Percentiles rank a stretch among this genome's conserved stretches.
phyloP scores from a whole-genome alignment of 2,329 filamentous ascomycete species.

The Nothopassalora personata region DNA sequence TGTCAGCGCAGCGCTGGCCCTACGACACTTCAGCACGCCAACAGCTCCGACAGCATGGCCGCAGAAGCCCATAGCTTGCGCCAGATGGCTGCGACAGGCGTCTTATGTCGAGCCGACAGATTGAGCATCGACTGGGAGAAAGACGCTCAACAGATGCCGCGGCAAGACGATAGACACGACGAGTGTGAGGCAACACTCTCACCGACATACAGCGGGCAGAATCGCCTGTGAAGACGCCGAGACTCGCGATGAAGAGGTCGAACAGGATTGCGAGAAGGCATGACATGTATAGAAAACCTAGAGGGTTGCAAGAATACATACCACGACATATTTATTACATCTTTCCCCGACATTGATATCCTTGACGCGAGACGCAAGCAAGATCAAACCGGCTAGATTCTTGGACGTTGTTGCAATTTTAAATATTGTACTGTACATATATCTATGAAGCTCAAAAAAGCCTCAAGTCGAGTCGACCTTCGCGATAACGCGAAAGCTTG shows the following conservation, averaged over 20 bases:
- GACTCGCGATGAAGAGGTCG: not conserved
- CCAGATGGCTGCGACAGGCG: too few relatives aligned
- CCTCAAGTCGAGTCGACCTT: not conserved
- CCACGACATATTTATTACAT: too few relatives aligned
- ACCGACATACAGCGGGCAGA: not conserved
- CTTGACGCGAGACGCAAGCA: not conserved
- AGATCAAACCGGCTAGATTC: not conserved
- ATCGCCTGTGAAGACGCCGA: not conserved
- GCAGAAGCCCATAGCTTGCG: not conserved
- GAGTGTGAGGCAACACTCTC: too few relatives aligned
- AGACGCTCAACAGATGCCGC: too few relatives aligned
- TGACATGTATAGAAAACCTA: not conserved
- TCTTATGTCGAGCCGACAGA: too few relatives aligned
- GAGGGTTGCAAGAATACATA: not conserved
- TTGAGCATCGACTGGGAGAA: too few relatives aligned
- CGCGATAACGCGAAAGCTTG: too few relatives aligned
- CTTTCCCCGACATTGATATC: not conserved
- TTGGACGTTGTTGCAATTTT: not conserved
- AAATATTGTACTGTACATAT: not conserved
- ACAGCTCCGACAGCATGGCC: not conserved
- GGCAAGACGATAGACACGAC: too few relatives aligned
- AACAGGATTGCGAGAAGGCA: not conserved
- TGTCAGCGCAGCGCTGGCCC: not conserved
- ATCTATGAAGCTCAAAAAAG: not conserved
- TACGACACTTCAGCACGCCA: not conserved